Evolutionary conservation across 208 protist genomes (phyloP), one percentile per base, ranked within the genome.

Genomic region (Angomonas ambiguus): DNA sequence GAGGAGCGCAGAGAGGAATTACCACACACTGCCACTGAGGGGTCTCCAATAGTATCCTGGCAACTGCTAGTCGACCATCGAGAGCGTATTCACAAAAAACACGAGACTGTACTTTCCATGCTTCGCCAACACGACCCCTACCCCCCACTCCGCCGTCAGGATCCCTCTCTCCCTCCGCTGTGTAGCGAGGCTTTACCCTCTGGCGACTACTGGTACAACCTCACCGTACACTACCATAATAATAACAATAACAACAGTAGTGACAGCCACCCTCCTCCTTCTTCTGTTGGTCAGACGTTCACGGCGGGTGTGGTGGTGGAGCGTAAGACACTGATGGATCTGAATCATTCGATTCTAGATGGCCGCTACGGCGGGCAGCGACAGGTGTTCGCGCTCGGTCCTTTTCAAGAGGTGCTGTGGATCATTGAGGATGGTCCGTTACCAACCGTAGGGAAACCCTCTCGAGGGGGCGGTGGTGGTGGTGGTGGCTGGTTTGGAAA

Each of bases 261-360:
- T 32, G 13, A 32, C 24, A 53, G 25, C 20, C 42, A 18, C 28
- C 27, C 22, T 30, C 11, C 51, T 18, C 13, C 30, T 2, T 30
- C 27, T 18, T 20, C 22, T 33, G 33, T 18, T 35, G 6, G 53
- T 11, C 30, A n/a, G n/a, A n/a, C n/a, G n/a, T n/a, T n/a, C n/a
- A n/a, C 65, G 28, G 38, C 62, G 24, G 45, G 82, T 2, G 27
- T 91, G 8, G 76, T 90, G 1, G 83, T 94, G 68, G 88, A 94
- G 77, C 82, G 88, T 48, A 94, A 94, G 69, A 94, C 88, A 0
- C 67, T 77, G 1, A 75, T 72, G 2, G 88, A 94, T 55, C 75
- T 94, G 38, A 79, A 87, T 48, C 79, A 79, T 28, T 90, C 83
- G 49, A 83, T 91, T 42, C 79, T 86, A 24, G 68, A 73, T 32